Base-by-base conservation (phyloP, 352 stramenopile genomes). In the Phytophthora chlamydospora region DNA sequence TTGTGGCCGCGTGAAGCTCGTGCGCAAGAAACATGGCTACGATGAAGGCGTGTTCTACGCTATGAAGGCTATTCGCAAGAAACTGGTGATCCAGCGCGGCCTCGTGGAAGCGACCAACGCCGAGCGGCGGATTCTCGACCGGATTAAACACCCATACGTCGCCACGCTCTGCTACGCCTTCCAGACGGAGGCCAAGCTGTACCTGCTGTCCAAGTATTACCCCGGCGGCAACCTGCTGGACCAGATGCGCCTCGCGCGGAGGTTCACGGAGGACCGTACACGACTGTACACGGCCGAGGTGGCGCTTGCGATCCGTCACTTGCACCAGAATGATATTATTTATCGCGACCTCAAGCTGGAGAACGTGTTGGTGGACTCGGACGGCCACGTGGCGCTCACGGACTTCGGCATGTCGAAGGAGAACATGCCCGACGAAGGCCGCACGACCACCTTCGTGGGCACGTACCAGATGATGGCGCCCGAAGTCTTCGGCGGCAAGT, bases 381-480 rank as follows among this genome's bases (percentile, higher is more conserved):
- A 96, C 45, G 98, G 98, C 38, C 96, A 99, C 66, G 88, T 99
- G 39, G 90, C 96, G 35, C 77, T 99, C 17, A 99, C 97, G 41
- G 97, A 99, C 76, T 99, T 99, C 77, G 98, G 97, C n/a, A 93
- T 99, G 69, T 98, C 91, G 8, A 99, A 99, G 72, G 97, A 99
- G 63, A 97, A 98, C 47, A 98, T 99, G 71, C 89, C 72, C n/a
- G 76, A 80, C 24, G 58, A 77, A 38, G 74, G 80, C 14, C 78
- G 89, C 35, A 96, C 90, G 40, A 84, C 73, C 6, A 97, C 92
- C 11, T 97, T 98, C 58, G 93, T 96, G 19, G 93, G 93, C 24
- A 98, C 91, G 52, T 95, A 94, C 65, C 85, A 98, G 69, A 97
- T 97, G 76, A 95, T 98, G 76, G 89, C 92, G 10, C 92, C 92